These are phyloP conservation scores for Arthroderma uncinatum DNA, from an alignment of 2,329 filamentous ascomycete species.

Conservation along the genomic window DNA sequence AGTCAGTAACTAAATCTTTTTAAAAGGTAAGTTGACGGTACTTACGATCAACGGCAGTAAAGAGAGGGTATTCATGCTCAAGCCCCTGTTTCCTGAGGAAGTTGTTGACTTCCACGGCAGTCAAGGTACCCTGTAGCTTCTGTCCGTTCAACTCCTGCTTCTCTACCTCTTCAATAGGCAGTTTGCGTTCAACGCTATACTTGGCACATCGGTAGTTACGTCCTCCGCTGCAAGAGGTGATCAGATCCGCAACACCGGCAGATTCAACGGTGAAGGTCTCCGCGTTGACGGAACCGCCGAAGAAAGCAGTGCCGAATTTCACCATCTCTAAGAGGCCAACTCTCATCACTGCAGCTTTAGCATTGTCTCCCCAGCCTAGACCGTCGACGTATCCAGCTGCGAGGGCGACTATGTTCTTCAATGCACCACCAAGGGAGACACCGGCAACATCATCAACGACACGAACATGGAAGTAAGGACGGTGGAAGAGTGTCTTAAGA, in stretches of 20 bases:
- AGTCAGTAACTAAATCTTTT: constrained; percentile 12
- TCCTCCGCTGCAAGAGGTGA: constrained; percentile 84
- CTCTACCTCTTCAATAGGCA: constrained; percentile 80
- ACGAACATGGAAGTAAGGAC: constrained; percentile 94
- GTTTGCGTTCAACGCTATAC: constrained; percentile 67
- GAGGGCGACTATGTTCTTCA: constrained; percentile 94
- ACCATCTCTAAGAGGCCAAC: constrained; percentile 95
- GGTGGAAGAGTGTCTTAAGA: constrained; percentile 79
- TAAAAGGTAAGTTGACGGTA: constrained; percentile 11
- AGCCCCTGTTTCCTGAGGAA: constrained; percentile 70
- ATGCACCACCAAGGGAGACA: constrained; percentile 81
- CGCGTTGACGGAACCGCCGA: constrained; percentile 65
- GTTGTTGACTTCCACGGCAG: constrained; percentile 78
- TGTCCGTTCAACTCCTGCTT: constrained; percentile 84
- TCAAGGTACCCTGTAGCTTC: constrained; percentile 89
- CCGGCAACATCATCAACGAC: constrained; percentile 93
- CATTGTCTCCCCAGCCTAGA: constrained; percentile 94
- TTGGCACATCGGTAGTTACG: constrained; percentile 91
- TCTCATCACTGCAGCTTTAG: constrained; percentile 97
- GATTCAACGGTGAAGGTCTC: constrained; percentile 95
- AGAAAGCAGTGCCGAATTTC: constrained; percentile 88
- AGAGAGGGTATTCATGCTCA: constrained; percentile 79
- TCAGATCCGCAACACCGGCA: constrained; percentile 86
- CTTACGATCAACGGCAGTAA: constrained; percentile 69
- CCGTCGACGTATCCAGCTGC: constrained; percentile 93